phyloP scores from a whole-genome alignment of 1,284 basidiomycete genomes.

The Fomitopsis schrenkii region DNA sequence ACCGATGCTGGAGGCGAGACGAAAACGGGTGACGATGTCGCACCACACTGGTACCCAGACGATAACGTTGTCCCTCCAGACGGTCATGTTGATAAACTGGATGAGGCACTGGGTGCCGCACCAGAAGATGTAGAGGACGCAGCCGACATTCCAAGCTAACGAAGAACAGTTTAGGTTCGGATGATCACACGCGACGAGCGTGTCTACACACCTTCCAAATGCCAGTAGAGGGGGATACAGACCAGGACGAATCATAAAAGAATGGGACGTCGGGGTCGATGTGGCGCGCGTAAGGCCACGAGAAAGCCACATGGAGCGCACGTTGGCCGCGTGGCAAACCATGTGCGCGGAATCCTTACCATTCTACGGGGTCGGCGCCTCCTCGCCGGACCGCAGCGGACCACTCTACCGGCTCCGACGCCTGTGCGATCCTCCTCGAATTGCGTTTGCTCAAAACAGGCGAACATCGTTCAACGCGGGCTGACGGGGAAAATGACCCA shows the following conservation, averaged over 20 bases:
- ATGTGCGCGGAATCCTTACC: too few relatives aligned
- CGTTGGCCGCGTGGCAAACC: too few relatives aligned
- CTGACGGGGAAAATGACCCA: too few relatives aligned
- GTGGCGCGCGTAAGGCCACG: too few relatives aligned
- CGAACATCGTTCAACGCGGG: too few relatives aligned
- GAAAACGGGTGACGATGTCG: slow-evolving; percentile 53
- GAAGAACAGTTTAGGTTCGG: not conserved
- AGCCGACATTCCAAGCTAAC: slow-evolving; percentile 46
- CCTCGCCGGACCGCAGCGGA: too few relatives aligned
- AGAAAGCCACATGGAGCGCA: too few relatives aligned
- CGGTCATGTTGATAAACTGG: slow-evolving; percentile 55
- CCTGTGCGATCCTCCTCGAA: too few relatives aligned
- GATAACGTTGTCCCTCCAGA: slow-evolving; percentile 60
- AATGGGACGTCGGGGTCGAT: too few relatives aligned
- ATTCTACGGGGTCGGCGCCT: too few relatives aligned
- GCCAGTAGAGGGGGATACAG: slow-evolving; percentile 55
- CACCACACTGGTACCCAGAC: slow-evolving; percentile 67
- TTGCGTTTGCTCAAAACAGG: too few relatives aligned
- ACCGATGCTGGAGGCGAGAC: slow-evolving; percentile 31
- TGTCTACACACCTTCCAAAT: slow-evolving; percentile 40
- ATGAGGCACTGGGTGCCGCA: slow-evolving; percentile 49
- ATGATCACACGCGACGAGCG: not conserved
- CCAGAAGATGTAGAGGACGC: slow-evolving; percentile 66
- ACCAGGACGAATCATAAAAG: slow-evolving; percentile 45
- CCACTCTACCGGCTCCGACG: too few relatives aligned